Conservation (phyloP, 1,284 basidiomycete species). For the Pisolithus thermaeus region DNA sequence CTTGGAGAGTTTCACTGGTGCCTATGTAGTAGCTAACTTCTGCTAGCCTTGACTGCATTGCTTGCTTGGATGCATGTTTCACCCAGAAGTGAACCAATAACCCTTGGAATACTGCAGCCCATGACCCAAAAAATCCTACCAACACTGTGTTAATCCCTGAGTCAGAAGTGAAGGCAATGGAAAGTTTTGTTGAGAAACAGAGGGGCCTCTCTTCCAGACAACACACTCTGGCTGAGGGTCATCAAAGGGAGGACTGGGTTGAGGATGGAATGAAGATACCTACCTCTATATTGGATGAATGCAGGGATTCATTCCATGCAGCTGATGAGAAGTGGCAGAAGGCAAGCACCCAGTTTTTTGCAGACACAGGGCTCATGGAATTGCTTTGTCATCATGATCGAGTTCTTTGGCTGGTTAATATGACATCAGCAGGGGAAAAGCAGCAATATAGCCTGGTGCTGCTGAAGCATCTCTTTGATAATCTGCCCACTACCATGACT, state of each 20-base stretch:
- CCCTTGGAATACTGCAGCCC: too few species aligned
- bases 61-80: slow-evolving; percentile 8
- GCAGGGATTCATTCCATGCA: slow-evolving; percentile 30
- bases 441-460: slow-evolving; percentile 14
- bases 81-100: slow-evolving; percentile 1
- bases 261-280: slow-evolving; percentile 7
- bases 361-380: too few species aligned
- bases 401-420: too few species aligned
- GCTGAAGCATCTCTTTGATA: slow-evolving; percentile 12
- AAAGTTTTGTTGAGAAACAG: not conserved
- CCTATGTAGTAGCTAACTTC: not conserved
- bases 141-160: not conserved
- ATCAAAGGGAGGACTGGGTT: not conserved
- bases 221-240: not conserved
- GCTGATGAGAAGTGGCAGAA: slow-evolving; percentile 22
- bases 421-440: slow-evolving; percentile 22
- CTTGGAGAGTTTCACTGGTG: not conserved
- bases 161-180: slow-evolving; percentile 3
- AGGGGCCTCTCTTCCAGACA: not conserved
- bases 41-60: not conserved
- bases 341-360: too few species aligned
- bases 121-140: too few species aligned
- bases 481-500: slow-evolving; percentile 12
- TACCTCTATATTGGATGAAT: slow-evolving; percentile 12
- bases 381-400: too few species aligned